Conservation (phyloP, 495 filamentous ascomycete genomes). For the Xylaria intraflava region DNA sequence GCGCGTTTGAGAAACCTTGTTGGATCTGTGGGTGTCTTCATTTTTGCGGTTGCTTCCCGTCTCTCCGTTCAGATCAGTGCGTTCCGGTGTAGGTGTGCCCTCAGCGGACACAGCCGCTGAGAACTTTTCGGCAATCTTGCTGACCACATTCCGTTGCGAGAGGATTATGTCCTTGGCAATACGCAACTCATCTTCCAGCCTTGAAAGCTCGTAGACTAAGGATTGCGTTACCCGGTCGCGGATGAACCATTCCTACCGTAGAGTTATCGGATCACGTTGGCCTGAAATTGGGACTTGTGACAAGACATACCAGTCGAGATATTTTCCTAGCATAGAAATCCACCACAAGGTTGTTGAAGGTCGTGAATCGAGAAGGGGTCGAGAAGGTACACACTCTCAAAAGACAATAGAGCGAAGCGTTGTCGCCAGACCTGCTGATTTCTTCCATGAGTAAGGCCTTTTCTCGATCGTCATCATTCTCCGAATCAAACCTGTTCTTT, state of each 20-base stretch:
- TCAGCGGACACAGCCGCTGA: background rate
- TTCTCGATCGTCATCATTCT: background rate
- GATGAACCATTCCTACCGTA: background rate
- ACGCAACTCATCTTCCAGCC: background rate
- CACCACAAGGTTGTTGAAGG: background rate
- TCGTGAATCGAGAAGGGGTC: background rate
- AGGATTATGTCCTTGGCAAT: background rate
- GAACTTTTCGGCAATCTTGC: background rate
- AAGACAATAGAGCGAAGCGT: background rate
- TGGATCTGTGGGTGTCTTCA: background rate
- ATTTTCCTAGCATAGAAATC: background rate
- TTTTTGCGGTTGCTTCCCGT: background rate
- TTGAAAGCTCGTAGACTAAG: background rate
- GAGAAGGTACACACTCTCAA: background rate
- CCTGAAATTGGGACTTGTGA: background rate
- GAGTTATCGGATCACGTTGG: background rate
- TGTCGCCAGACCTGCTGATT: background rate
- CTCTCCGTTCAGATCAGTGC: background rate
- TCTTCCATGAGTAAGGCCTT: background rate
- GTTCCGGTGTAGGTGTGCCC: background rate
- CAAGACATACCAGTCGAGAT: background rate
- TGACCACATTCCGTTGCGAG: background rate
- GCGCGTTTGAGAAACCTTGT: no score
- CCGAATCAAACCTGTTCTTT: background rate
- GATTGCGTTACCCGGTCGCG: background rate